Base-by-base conservation (phyloP, 2,329 filamentous ascomycete genomes). In the Aspergillus alliaceus region DNA sequence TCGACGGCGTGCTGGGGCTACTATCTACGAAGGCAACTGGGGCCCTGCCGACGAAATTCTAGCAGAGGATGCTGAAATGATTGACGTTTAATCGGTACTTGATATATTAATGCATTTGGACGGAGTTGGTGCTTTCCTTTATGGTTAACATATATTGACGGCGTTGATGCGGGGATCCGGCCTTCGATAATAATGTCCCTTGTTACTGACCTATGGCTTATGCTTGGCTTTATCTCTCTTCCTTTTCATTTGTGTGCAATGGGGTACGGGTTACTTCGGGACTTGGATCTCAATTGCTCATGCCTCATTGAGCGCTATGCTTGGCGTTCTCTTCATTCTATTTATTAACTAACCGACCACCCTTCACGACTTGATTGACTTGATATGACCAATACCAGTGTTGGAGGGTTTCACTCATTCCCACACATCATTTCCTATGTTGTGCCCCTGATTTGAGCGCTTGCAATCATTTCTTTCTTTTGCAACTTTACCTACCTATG, bases 11-110 rank as follows among this genome's bases (percentile, higher is more conserved):
- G 90, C 92, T 11, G 90, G 92, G 44, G 95, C 95, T n/a, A 97
- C 92, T 0, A 87, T 99, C 53, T 99, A 90, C 66, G 95, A 99
- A 77, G 95, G 95, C 61, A 95, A 91, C 72, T 99, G 93, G 90
- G 95, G 95, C 4, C 93, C 93, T 31, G 83, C 83, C 24, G 87
- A 87, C 62, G 83, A 87, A 60, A 79, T 86, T 20, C 77, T 86
- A 54, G 77, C 77, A 24, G 79, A 81, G 64, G 80, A 83, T 70
- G 80, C 83, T 46, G 85, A 88, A 71, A 87, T 87, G 83, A 84
- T 86, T 73, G 86, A 88, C 70, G 79, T 82, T 64, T 81, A 70
- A 77, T 51, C 55, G 59, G 50, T 61, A 54, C 61, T 55, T 66
- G 59, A 65, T 59, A 59, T 60, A 65, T 69, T 62, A 59, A 63